phyloP scores from a whole-genome alignment of 2,329 filamentous ascomycete species.

The Anisogramma anomala region DNA sequence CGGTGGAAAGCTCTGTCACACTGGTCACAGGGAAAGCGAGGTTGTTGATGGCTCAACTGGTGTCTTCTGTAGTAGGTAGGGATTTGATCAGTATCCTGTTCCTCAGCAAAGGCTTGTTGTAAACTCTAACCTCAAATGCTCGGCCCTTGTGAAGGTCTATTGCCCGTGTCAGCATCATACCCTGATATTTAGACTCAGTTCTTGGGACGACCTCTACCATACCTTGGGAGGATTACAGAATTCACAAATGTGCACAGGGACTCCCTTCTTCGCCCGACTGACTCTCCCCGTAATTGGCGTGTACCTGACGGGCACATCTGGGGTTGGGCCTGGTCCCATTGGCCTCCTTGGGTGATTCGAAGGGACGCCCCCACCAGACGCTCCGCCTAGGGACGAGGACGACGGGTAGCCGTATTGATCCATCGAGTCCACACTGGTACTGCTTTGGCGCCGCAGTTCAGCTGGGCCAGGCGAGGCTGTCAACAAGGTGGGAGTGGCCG shows the following conservation, averaged over 20 bases:
- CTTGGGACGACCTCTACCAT: slow-evolving; percentile 11
- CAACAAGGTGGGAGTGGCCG: slow-evolving; percentile 11
- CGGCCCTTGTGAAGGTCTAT: slow-evolving; percentile 51
- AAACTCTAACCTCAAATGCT: slow-evolving; percentile 43
- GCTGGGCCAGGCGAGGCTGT: slow-evolving; percentile 19
- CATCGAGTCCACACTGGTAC: slow-evolving; percentile 38
- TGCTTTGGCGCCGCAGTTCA: slow-evolving; percentile 30
- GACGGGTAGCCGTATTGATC: slow-evolving; percentile 29
- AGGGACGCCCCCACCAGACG: slow-evolving; percentile 12
- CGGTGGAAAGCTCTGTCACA: slow-evolving; percentile 49
- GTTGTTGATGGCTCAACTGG: slow-evolving; percentile 46
- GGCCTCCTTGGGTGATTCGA: slow-evolving; percentile 29
- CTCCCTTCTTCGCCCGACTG: slow-evolving; percentile 47
- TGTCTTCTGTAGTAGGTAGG: slow-evolving; percentile 36
- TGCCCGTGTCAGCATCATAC: slow-evolving; percentile 16
- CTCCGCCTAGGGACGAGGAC: slow-evolving; percentile 24
- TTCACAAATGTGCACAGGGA: slow-evolving; percentile 45
- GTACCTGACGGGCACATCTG: slow-evolving; percentile 35
- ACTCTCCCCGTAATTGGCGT: slow-evolving; percentile 46
- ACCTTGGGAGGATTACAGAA: slow-evolving; percentile 42
- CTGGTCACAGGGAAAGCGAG: slow-evolving; percentile 39
- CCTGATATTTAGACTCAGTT: not conserved
- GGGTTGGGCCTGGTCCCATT: slow-evolving; percentile 23
- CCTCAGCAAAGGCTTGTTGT: slow-evolving; percentile 4
- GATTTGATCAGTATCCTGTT: slow-evolving; percentile 19